Evolutionary conservation across 78 protist species (phyloP), one percentile per base, ranked within the genome.

Genomic region (Chrysochromulina parva): DNA sequence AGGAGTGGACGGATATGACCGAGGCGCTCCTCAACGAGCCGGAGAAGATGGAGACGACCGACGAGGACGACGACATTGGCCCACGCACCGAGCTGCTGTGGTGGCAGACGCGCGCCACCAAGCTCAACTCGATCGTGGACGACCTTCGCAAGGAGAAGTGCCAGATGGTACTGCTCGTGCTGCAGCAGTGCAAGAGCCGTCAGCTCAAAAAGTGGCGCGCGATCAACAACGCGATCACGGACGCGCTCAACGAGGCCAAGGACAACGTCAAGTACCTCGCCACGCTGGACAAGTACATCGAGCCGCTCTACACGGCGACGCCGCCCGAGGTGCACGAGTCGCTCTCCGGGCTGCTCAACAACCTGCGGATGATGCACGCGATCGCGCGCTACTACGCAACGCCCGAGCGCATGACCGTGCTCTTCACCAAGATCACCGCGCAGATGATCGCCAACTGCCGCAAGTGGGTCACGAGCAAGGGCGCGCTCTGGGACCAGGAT

Each of bases 381-480:
- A 84, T 96, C 69, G 93, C 97, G 52, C 53, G 96, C 6, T 96
- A 94, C 95, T 96, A 95, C 95, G 71, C 66, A 84, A 94, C 96
- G 20, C 13, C 26, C 50, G 95, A 95, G 84, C 96, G 93, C 73
- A 91, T 96, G 95, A 94, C 94, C 11, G 85, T 90, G 22, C 93
- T 96, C 26, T 94, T 95, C 52, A 93, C 92, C 92, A 96, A 96
- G 93, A 92, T 96, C 85, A 94, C 97, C 47, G 94, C 94, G 90
- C 96, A 97, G 94, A 92, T 97, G 94, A 95, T 95, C 90, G 69
- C 78, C 22, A 28, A 65, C 57, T 97, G 96, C 94, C 78, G 67
- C 58, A 14, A 16, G 22, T 58, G 66, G 82, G 52, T 97, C 66
- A 7, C 1, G 47, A 26, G 10, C 13, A 80, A 53, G 24, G 86